phyloP scores from a whole-genome alignment of 1,284 basidiomycete genomes.

The Phenoliferia sp. region DNA sequence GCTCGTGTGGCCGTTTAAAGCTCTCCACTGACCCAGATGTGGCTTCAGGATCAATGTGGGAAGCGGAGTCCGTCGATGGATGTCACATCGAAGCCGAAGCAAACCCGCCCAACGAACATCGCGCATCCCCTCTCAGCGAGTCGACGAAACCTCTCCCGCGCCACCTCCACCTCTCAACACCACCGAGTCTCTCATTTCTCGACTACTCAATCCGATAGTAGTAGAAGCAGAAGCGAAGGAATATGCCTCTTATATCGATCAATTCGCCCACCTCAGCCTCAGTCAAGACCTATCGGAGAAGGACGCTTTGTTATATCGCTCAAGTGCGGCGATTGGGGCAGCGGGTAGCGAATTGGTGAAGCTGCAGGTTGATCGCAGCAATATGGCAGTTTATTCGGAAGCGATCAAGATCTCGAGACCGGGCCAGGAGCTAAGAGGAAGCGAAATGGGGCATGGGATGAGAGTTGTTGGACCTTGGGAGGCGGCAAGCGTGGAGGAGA shows the following conservation, averaged over 20 bases:
- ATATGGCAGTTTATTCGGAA: background rate
- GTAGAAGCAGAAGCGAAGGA: slow-evolving; percentile 63
- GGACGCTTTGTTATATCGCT: slow-evolving; percentile 32
- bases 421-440: background rate
- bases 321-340: slow-evolving; percentile 5
- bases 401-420: background rate
- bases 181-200: slow-evolving; percentile 59
- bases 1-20: too few relatives aligned
- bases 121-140: slow-evolving; percentile 3
- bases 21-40: too few relatives aligned
- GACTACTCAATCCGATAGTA: slow-evolving; percentile 61
- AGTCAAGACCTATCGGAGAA: slow-evolving; percentile 41
- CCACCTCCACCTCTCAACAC: slow-evolving; percentile 39
- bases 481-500: background rate
- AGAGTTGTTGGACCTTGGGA: background rate
- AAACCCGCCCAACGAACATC: background rate
- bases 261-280: slow-evolving; percentile 16
- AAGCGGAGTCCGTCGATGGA: slow-evolving; percentile 12
- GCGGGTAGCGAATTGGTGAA: background rate
- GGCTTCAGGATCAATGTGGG: background rate
- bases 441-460: background rate
- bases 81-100: background rate
- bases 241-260: slow-evolving; percentile 62
- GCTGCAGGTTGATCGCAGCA: background rate
- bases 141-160: slow-evolving; percentile 6